Conservation (phyloP, 768 basidiomycete species). For the Boletus speciosus region DNA sequence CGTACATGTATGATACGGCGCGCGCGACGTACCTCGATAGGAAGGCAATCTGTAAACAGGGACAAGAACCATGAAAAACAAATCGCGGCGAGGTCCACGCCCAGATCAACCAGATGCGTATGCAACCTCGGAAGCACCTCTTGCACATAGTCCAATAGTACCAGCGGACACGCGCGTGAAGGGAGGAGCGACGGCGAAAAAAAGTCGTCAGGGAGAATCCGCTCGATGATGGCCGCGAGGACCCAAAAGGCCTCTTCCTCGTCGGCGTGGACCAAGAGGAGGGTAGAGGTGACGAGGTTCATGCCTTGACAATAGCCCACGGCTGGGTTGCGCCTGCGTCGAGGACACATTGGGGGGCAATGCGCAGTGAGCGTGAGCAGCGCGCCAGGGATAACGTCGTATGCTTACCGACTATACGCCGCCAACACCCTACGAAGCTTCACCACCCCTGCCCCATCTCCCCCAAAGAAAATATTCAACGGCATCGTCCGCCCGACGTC, state of each 20-base stretch:
- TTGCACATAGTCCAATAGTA: slow-evolving; percentile 83
- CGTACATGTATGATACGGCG: not conserved
- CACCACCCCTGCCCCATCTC: slow-evolving; percentile 90
- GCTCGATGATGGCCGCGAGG: slow-evolving; percentile 83
- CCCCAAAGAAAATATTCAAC: slow-evolving; percentile 93
- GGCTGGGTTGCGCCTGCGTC: slow-evolving; percentile 73
- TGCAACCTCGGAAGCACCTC: slow-evolving; percentile 74
- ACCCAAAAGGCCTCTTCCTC: slow-evolving; percentile 99
- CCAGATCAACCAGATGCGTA: slow-evolving; percentile 70
- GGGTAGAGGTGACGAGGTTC: slow-evolving; percentile 93
- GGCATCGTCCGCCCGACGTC: slow-evolving; percentile 93
- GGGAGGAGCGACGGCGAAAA: slow-evolving; percentile 90
- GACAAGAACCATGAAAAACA: slow-evolving; percentile 99
- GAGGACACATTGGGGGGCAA: not conserved
- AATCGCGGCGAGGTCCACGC: slow-evolving; percentile 88
- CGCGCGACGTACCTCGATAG: slow-evolving; percentile 70
- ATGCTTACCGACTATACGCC: slow-evolving; percentile 84
- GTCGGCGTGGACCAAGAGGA: slow-evolving; percentile 87
- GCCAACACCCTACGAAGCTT: slow-evolving; percentile 87
- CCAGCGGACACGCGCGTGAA: slow-evolving; percentile 90
- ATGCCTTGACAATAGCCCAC: slow-evolving; percentile 96
- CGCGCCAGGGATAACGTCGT: not conserved
- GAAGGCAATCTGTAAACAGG: slow-evolving; percentile 92
- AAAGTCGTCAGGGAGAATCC: slow-evolving; percentile 86
- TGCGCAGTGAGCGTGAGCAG: not conserved